Evolutionary conservation across 2,329 filamentous ascomycete species (phyloP).

Genomic region (Pseudopyricularia javanii): DNA sequence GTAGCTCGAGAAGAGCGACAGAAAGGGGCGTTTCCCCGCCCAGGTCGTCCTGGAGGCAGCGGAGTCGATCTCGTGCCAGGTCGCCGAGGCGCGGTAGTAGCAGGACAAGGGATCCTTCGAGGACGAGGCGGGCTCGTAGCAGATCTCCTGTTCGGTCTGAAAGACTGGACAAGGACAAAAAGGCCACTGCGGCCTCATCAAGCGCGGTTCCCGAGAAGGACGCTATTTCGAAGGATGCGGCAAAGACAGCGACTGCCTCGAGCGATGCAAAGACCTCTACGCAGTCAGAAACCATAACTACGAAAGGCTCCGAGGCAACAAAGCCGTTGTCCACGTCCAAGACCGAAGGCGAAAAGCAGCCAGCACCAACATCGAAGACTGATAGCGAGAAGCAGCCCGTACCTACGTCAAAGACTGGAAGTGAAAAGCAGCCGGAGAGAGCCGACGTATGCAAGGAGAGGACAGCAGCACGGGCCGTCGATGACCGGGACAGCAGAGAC

Average conservation of each 20-base stretch:
- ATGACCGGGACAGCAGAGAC: background rate
- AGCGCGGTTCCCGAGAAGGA: background rate
- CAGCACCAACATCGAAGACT: too few relatives aligned
- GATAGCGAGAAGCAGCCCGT: background rate
- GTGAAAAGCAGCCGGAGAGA: background rate
- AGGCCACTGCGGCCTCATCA: background rate
- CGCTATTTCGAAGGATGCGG: background rate
- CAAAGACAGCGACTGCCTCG: background rate
- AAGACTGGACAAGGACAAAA: constrained; percentile 1
- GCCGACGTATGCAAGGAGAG: background rate
- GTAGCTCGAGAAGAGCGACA: constrained; percentile 15
- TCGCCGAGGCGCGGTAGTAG: constrained; percentile 14
- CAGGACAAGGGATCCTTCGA: constrained; percentile 12
- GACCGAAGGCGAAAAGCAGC: background rate
- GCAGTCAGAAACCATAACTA: background rate
- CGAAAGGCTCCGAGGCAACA: background rate
- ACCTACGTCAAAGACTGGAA: background rate
- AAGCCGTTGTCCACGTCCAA: background rate
- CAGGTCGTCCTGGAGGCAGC: constrained; percentile 16
- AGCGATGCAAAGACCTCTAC: background rate
- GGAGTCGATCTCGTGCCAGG: constrained; percentile 15
- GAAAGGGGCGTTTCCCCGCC: constrained; percentile 4
- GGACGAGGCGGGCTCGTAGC: constrained; percentile 13
- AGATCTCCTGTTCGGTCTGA: constrained; percentile 13
- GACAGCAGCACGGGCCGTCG: background rate